A percentile compares a stretch with the other conserved stretches of the same genome.
phyloP scores from a whole-genome alignment of 441 rosid genomes.

The Populus hybrid region DNA sequence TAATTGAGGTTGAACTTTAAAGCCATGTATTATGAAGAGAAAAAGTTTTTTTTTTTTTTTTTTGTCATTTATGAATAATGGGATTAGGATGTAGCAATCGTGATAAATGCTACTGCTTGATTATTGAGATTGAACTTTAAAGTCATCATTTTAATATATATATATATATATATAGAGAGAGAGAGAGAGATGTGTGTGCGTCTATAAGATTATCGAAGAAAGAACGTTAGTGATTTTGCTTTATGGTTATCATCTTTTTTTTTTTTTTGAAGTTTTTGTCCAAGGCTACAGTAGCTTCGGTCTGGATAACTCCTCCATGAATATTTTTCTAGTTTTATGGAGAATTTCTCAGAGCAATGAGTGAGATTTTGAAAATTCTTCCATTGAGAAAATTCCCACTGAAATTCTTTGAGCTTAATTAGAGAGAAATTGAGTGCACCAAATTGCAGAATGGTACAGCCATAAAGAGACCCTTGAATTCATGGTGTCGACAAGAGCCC shows the following conservation, averaged over 20 bases:
- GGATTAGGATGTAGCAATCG: background rate
- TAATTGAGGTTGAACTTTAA: background rate
- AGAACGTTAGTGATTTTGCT: background rate
- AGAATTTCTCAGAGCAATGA: background rate
- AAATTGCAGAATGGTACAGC: background rate
- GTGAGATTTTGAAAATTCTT: background rate
- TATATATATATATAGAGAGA: no score
- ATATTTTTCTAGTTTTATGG: no score
- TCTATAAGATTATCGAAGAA: no score
- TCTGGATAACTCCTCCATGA: background rate
- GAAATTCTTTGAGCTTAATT: background rate
- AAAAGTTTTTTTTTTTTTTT: no score
- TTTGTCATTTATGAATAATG: background rate
- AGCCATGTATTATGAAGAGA: no score
- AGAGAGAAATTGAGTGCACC: background rate
- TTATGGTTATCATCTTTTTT: no score
- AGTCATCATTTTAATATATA: no score
- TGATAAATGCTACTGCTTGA: background rate
- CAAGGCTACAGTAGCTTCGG: background rate
- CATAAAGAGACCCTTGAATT: background rate
- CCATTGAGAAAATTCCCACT: background rate
- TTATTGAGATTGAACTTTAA: no score
- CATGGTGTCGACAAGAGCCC: background rate
- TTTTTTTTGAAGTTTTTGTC: background rate
- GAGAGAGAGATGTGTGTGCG: no score